These are phyloP conservation scores for Truncatella angustata DNA, from an alignment of 2,329 filamentous ascomycete genomes.

Conservation along the genomic window DNA sequence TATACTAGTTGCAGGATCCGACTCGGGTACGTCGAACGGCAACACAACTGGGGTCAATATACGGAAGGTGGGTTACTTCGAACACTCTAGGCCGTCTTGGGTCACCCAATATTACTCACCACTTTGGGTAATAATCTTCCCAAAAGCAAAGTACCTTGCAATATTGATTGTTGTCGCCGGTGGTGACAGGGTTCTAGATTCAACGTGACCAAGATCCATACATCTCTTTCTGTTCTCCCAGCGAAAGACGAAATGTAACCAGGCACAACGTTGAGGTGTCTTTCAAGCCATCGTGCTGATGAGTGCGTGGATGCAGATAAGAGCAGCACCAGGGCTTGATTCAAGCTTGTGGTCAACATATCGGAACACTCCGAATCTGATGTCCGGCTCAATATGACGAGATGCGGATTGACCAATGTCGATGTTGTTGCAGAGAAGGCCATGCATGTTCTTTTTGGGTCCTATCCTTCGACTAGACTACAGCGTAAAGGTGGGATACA, in stretches of 20 bases:
- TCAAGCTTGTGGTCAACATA: too few relatives aligned
- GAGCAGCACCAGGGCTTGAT: too few relatives aligned
- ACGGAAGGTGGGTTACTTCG: slow-evolving; percentile 4
- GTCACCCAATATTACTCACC: slow-evolving; percentile 9
- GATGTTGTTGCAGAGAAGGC: too few relatives aligned
- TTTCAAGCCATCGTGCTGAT: too few relatives aligned
- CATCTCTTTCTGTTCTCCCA: not conserved
- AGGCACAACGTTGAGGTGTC: too few relatives aligned
- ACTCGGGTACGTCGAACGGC: not conserved
- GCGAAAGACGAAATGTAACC: not conserved
- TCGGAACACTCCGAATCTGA: too few relatives aligned
- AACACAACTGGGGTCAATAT: slow-evolving; percentile 1
- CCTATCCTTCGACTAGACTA: too few relatives aligned
- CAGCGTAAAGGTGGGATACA: not conserved
- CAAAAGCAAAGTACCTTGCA: not conserved
- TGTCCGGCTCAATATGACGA: too few relatives aligned
- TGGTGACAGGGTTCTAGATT: slow-evolving; percentile 1
- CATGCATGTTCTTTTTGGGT: too few relatives aligned
- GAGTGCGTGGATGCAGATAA: too few relatives aligned
- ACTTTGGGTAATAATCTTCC: slow-evolving; percentile 3
- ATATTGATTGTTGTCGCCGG: slow-evolving; percentile 5
- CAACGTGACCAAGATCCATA: not conserved
- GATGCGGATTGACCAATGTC: too few relatives aligned
- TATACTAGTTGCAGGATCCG: not conserved
- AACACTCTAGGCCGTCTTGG: slow-evolving; percentile 5